Conservation (phyloP, 2,329 filamentous ascomycete genomes). For the Pseudocercospora fijiensis region DNA sequence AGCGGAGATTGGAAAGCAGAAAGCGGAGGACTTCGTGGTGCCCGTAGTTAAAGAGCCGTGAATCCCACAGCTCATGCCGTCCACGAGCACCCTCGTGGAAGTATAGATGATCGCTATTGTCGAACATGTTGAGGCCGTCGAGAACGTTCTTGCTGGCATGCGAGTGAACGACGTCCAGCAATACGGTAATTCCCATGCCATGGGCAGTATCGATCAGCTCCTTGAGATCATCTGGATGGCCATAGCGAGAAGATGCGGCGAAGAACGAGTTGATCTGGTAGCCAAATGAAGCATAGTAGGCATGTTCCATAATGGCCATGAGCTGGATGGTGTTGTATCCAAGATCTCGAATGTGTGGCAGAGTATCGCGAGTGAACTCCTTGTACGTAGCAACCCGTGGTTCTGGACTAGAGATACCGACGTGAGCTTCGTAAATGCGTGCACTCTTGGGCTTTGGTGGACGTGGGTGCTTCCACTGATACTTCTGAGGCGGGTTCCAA, state of each 20-base stretch:
- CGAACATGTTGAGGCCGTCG: constrained; percentile 93
- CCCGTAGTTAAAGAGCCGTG: constrained; percentile 94
- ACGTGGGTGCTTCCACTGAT: constrained; percentile 77
- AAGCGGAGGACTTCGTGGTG: constrained; percentile 94
- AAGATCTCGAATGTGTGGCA: constrained; percentile 83
- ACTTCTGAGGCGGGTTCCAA: constrained; percentile 91
- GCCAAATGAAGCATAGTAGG: constrained; percentile 98
- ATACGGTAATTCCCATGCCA: constrained; percentile 80
- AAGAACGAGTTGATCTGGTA: constrained; percentile 99
- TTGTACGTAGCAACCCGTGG: constrained; percentile 90
- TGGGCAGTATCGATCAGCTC: constrained; percentile 96
- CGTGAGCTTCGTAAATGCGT: constrained; percentile 98
- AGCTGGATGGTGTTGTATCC: constrained; percentile 98
- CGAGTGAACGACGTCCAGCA: constrained; percentile 95
- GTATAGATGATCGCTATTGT: constrained; percentile 91
- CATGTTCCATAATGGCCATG: constrained; percentile 99
- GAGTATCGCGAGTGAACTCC: constrained; percentile 89
- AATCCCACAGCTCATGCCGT: constrained; percentile 92
- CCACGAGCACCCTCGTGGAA: constrained; percentile 87
- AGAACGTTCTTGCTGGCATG: constrained; percentile 97
- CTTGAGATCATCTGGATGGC: constrained; percentile 89
- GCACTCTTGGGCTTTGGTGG: constrained; percentile 81
- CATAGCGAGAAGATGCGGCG: constrained; percentile 92
- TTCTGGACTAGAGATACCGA: constrained; percentile 93
- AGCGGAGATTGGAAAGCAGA: constrained; percentile 87